phyloP scores from a whole-genome alignment of 306 rosid genomes.

The Astragalus glycyphyllos region DNA sequence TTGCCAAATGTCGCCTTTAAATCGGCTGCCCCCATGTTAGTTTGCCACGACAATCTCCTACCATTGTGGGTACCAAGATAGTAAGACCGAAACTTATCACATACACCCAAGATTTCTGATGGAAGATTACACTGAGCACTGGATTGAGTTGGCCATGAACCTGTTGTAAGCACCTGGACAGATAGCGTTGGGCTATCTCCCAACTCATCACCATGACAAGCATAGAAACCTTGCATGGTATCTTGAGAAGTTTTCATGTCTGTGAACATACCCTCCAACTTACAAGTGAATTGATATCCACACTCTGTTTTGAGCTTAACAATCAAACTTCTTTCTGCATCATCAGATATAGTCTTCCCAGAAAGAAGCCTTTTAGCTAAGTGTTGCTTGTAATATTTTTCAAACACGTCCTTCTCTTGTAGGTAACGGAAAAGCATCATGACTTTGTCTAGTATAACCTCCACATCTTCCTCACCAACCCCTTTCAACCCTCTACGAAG shows the following conservation, averaged over 20 bases:
- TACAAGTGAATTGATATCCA: constrained; percentile 64
- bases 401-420: constrained; percentile 66
- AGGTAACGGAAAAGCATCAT: constrained; percentile 71
- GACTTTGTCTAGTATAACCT: constrained; percentile 61
- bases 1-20: constrained; percentile 57
- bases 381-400: constrained; percentile 67
- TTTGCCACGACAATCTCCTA: constrained; percentile 66
- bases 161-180: constrained; percentile 66
- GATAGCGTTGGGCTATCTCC: constrained; percentile 53
- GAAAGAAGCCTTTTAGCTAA: constrained; percentile 64
- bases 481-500: constrained; percentile 62
- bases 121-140: constrained; percentile 63
- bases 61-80: constrained; percentile 65
- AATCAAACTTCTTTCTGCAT: constrained; percentile 64
- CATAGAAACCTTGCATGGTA: constrained; percentile 56
- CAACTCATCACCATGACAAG: constrained; percentile 44
- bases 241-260: constrained; percentile 65
- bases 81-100: constrained; percentile 57
- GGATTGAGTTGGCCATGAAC: constrained; percentile 68
- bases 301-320: constrained; percentile 70
- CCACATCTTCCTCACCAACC: constrained; percentile 68
- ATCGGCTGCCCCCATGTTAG: constrained; percentile 66
- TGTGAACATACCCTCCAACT: constrained; percentile 65
- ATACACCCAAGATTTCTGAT: constrained; percentile 49
- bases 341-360: constrained; percentile 58